phyloP scores from a whole-genome alignment of 1,284 basidiomycete species.

The Erythrobasidium hasegawianum region DNA sequence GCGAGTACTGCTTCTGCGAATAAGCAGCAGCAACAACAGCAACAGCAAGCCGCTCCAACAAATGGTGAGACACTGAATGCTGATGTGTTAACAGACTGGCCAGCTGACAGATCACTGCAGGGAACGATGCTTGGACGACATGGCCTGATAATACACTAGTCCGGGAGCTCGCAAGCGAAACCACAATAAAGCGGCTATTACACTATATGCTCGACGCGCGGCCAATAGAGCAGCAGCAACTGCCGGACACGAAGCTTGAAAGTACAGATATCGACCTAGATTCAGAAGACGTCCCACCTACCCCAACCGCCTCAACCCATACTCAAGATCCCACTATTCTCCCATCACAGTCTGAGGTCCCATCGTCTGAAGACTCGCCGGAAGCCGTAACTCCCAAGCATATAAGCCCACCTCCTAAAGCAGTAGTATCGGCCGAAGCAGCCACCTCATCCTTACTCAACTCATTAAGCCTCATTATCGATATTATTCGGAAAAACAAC shows the following conservation, averaged over 20 bases:
- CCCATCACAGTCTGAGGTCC: neutral
- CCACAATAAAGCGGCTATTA: constrained; percentile 68
- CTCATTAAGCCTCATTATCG: constrained; percentile 85
- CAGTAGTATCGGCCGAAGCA: constrained; percentile 65
- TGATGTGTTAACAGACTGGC: too few species aligned
- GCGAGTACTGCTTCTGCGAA: constrained; percentile 77
- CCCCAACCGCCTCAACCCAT: neutral
- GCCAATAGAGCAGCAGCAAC: neutral
- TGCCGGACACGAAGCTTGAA: neutral
- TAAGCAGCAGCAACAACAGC: constrained; percentile 45
- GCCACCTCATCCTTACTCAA: constrained; percentile 83
- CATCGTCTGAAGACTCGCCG: neutral
- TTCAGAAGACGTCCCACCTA: neutral
- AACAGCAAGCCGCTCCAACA: constrained; percentile 51
- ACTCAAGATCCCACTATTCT: neutral
- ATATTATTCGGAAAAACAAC: constrained; percentile 97
- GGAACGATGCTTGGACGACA: constrained; percentile 34
- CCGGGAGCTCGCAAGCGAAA: constrained; percentile 73
- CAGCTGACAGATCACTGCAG: constrained; percentile 60
- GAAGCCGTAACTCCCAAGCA: neutral
- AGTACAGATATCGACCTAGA: neutral
- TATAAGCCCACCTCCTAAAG: constrained; percentile 31
- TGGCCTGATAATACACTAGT: constrained; percentile 68
- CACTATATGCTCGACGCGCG: constrained; percentile 67
- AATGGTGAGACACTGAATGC: constrained; percentile 59